Base-by-base conservation (phyloP, 768 basidiomycete species). In the Rhodotorula paludigena region DNA sequence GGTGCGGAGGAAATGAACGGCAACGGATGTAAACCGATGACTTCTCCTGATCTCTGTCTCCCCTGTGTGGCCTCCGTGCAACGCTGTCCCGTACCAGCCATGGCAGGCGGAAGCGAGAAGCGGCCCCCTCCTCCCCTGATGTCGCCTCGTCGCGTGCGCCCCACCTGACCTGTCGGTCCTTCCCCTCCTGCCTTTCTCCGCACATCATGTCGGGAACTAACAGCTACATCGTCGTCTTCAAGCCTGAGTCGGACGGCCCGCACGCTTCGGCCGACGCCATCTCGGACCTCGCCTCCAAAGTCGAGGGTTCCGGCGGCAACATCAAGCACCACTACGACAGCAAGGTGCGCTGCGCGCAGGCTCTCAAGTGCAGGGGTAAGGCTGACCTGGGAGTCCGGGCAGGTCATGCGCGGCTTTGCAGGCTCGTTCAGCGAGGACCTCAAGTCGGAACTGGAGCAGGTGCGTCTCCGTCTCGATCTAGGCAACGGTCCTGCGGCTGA, bases 201-300 rank as follows among this genome's bases (percentile, higher is more conserved):
- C 35, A 15, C 25, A 39, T 7, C 48, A 33, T 33, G 54, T 57
- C 56, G 20, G n/a, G 14, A 33, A 35, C 36, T 11, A 36, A 33
- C 54, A 28, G 8, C 16, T 69, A 69, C 68, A 64, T 69, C 25
- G 71, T 72, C 28, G 66, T 54, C 14, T 68, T 72, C 60, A 72
- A 68, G 66, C 53, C 60, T 10, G 59, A 56, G 30, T 49, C 42
- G 28, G 71, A 72, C 35, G 63, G 53, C 20, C n/a, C 45, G 21
- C 38, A 60, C 25, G 64, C 57, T 48, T 56, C 61, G 41, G 42
- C 54, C 30, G 41, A 49, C 14, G 57, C 57, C 30, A 30, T 36
- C 38, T 23, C 28, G 10, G 52, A 55, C 41, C 30, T 44, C 23
- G 15, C 41, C 11, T 5, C 23, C 44, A 44, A 45, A 12, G 57